Base-by-base conservation (phyloP, 1,284 basidiomycete species). In the Ceratobasidium papillatum region DNA sequence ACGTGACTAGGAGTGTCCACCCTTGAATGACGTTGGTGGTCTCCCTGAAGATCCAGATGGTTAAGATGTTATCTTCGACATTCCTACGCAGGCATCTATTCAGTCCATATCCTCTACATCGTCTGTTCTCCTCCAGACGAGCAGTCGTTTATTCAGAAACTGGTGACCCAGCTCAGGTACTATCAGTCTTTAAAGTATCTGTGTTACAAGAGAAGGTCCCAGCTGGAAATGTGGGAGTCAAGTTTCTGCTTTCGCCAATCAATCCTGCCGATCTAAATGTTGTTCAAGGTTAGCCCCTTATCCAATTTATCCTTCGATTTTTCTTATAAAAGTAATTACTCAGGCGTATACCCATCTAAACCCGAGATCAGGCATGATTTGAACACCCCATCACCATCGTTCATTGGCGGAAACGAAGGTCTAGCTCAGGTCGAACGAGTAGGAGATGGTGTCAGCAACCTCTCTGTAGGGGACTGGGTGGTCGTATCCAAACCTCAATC, bases 401-500 rank as follows among this genome's bases (percentile, higher is more conserved):
- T 86, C 78, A 85, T 95, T 4, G 90, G 86, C 49, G 94, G 94
- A 7, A 94, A 94, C 78, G 94, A 96, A 81, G 94, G 92, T 1
- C 81, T 94, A 2, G 94, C 89, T 1, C 84, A 88, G 75, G 88
- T 95, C 3, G 84, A 75, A 25, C 76, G 76, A 12, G 76, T 77
- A 36, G 75, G 75, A 17, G 79, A 83, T 3, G 87, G 84, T 25
- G 88, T 90, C 11, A 77, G 80, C 3, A 83, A 80, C 3, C 78
- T 94, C 36, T 80, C 83, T 63, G 82, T 85, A 58, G 88, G 87
- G 12, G 93, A 95, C 79, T 90, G 91, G 89, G 91, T 95, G 9
- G 83, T 94, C 30, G 88, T 93, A 85, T 86, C 86, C 43, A 89
- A 85, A 74, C 83, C 86, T 3, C 93, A 94, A 79, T 79, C 84